Evolutionary conservation across 176 grass and related monocot genomes (phyloP).

Genomic region (Lolium multiflorum): DNA sequence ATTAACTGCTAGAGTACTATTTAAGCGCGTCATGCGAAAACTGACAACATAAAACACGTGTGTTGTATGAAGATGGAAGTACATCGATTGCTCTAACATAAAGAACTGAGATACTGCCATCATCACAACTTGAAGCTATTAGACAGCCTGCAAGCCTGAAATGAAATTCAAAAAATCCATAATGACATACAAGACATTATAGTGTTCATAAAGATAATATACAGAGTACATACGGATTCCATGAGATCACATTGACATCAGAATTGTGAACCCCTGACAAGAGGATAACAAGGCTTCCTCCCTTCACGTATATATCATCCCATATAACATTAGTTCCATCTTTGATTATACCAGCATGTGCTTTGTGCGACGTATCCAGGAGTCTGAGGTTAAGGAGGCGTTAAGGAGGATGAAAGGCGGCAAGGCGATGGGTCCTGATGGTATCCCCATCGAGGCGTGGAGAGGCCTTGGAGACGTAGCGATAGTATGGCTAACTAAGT

Average conservation of each 20-base stretch:
- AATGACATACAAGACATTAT: constrained; percentile 4
- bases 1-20: not conserved
- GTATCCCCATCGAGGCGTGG: no score
- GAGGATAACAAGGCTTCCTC: not conserved
- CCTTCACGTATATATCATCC: not conserved
- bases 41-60: not conserved
- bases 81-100: constrained; percentile 82
- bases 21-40: not conserved
- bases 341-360: no score
- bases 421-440: no score
- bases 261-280: not conserved
- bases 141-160: constrained; percentile 68
- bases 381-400: no score
- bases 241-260: not conserved
- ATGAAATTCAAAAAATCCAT: not conserved
- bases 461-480: no score
- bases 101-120: constrained; percentile 81
- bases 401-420: no score
- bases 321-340: not conserved
- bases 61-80: not conserved
- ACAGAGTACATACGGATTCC: not conserved
- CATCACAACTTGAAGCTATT: constrained; percentile 91
- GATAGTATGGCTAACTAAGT: no score
- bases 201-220: not conserved
- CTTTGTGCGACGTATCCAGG: no score